Base-by-base conservation (phyloP, 768 basidiomycete species). In the Phlebiopsis gigantea region DNA sequence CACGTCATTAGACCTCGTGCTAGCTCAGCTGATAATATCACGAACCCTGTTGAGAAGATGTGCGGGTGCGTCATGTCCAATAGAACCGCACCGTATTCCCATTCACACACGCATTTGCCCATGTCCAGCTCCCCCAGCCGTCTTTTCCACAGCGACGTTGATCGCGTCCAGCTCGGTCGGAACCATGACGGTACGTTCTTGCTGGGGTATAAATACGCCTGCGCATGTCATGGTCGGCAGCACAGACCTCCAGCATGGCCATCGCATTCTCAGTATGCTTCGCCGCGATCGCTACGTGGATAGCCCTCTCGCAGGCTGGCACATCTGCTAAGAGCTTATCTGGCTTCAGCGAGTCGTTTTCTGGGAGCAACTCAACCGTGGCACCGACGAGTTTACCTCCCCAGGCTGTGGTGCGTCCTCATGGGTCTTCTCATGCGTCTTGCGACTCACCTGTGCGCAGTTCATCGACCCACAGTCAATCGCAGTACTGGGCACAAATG, bases 381-480 rank as follows among this genome's bases (percentile, higher is more conserved):
- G 30, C 49, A 19, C 58, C 55, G 4, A 28, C 29, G 28, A 49
- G 21, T 21, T 43, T 62, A 1, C 61, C 61, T 4, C 26, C 57
- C 14, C 61, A 62, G 46, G 47, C 58, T 8, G 61, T 62, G 54
- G 61, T 58, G 22, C 15, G 61, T 51, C 1, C 5, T 46, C 41
- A 41, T 14, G 21, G 19, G 4, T 19, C n/a, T 42, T 17, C 41
- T 10, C 29, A 22, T 42, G 9, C 17, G 28, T n/a, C n/a, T n/a
- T n/a, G n/a, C n/a, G n/a, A n/a, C n/a, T n/a, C n/a, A 39, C 34
- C 12, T 39, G 12, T 19, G 12, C 14, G 14, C 57, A 87, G 84
- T 71, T 79, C 49, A 65, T 83, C 39, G 72, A 81, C 56, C 80
- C 81, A 25, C 72, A 66, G 7, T 71, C 75, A 2, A 81, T 82